Evolutionary conservation across 2,329 filamentous ascomycete species (phyloP).

Genomic region (Curvularia hawaiiensis): DNA sequence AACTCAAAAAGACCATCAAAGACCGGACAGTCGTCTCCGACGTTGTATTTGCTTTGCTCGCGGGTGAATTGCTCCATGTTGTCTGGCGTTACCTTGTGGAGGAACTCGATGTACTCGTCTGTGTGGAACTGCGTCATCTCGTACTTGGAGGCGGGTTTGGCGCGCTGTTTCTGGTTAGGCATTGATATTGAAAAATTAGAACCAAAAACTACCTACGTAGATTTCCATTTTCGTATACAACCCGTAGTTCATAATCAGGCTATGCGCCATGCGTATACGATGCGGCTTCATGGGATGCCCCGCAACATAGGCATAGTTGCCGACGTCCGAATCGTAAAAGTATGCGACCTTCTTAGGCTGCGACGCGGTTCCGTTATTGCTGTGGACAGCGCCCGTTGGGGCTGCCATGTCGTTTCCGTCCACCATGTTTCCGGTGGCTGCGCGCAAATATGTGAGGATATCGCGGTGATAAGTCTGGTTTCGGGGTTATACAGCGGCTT

Average conservation of each 20-base stretch:
- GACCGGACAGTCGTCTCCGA: slow-evolving; percentile 67
- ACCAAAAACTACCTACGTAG: slow-evolving; percentile 56
- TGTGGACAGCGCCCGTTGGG: slow-evolving; percentile 16
- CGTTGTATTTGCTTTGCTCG: slow-evolving; percentile 81
- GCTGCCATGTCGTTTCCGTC: slow-evolving; percentile 7
- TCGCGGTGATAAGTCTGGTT: neutral
- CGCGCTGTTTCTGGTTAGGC: slow-evolving; percentile 41
- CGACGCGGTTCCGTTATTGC: slow-evolving; percentile 34
- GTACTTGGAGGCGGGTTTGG: slow-evolving; percentile 63
- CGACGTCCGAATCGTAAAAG: slow-evolving; percentile 98
- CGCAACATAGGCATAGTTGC: slow-evolving; percentile 93
- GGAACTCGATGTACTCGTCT: slow-evolving; percentile 74
- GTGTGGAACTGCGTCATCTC: slow-evolving; percentile 78
- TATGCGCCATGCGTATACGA: slow-evolving; percentile 68
- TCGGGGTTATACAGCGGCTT: neutral
- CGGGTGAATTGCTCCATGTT: slow-evolving; percentile 95
- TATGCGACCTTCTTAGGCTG: slow-evolving; percentile 83
- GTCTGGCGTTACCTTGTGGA: slow-evolving; percentile 90
- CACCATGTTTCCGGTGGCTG: slow-evolving; percentile 24
- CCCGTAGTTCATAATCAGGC: slow-evolving; percentile 74
- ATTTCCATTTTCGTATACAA: slow-evolving; percentile 78
- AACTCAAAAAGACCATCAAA: slow-evolving; percentile 75
- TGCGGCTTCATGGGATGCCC: slow-evolving; percentile 72
- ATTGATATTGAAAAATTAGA: neutral
- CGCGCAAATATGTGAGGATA: slow-evolving; percentile 21